Evolutionary conservation across 371 early-diverging fungal genomes (phyloP), one percentile per base, ranked within the genome.

Genomic region (Nematocida sp.): DNA sequence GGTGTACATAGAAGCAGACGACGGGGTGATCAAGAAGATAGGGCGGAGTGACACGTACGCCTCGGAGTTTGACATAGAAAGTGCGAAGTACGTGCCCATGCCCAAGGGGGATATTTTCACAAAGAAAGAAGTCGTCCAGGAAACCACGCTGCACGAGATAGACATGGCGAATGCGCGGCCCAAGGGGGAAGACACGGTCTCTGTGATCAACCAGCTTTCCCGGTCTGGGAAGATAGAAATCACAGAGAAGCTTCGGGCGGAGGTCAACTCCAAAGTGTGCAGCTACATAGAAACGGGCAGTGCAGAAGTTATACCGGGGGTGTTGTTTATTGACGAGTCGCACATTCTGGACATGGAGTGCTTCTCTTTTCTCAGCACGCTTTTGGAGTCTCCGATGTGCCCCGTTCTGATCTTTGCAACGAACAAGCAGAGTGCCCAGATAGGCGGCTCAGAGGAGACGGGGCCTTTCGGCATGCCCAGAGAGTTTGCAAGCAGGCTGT

Each of bases 61-160:
- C 31, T 64, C 76, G 40, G 80, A 83, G 46, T 79, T 65, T 75
- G 83, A 83, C 63, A 54, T 83, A 40, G 83, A 83, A 36, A 76
- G 77, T 19, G 77, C 76, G 21, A 77, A 63, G 46, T 81, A 81
- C 60, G 67, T 80, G 1, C 83, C 76, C 1, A 29, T 83, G 25
- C 76, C 79, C 5, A 80, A 77, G 57, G 76, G 77, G 46, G 74
- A 76, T 7, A 77, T 83, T 19, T 41, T 66, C 31, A 77, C 43
- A 21, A 77, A 49, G 46, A 78, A 77, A 50, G 81, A 81, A 52
- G 52, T 76, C 7, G 34, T 78, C 2, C 79, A 64, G 40, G 63
- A 64, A 50, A 64, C 80, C 29, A 76, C 75, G 25, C 55, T 81
- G 13, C 78, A 80, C 32, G 78, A 79, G 43, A 45, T 82, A 21